Base-by-base conservation (phyloP, 225 moss, liverwort and hornwort species). In the Antitrichia curtipendula region DNA sequence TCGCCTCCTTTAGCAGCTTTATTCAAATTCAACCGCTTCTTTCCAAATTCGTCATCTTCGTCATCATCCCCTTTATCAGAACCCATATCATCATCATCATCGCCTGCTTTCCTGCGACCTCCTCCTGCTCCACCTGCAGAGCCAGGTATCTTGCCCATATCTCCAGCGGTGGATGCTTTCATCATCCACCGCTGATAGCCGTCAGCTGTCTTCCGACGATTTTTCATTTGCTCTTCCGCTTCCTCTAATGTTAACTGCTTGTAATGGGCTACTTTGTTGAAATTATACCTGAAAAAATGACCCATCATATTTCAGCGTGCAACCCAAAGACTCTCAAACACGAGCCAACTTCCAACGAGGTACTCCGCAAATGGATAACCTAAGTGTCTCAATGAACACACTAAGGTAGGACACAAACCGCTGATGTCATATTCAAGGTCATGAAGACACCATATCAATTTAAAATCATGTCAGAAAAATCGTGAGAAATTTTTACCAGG, bases 151-250 rank as follows among this genome's bases (percentile, higher is more conserved):
- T 95, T 97, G 72, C 93, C 95, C 85, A 87, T 69, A 34, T 97
- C 96, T 86, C 89, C 96, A 86, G 95, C 91, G 65, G 94, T 97
- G 24, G 95, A 94, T 19, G 97, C 95, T 92, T 99, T 99, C 99
- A 99, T 99, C 97, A 99, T 97, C 99, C 99, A 97, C 68, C 99
- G 92, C 91, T 99, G 96, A 80, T 99, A 99, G 82, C 99, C 99
- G 89, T 99, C 99, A 87, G 97, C 99, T 41, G 99, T 99, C 91
- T 99, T 99, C 29, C 99, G 95, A 77, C 99, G 95, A 87, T 99
- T 99, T 85, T 97, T 97, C 99, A 99, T 99, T 87, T 97, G 94
- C 92, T 99, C 99, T 80, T 99, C 99, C 53, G 99, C 99, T 90
- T 99, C 99, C 89, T 99, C 99, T 74, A 99, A 91, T 60, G 99